Percentiles rank a stretch among this genome's conserved stretches.
Conservation (phyloP, 805 yeast species). For the Starmerella cellae region DNA sequence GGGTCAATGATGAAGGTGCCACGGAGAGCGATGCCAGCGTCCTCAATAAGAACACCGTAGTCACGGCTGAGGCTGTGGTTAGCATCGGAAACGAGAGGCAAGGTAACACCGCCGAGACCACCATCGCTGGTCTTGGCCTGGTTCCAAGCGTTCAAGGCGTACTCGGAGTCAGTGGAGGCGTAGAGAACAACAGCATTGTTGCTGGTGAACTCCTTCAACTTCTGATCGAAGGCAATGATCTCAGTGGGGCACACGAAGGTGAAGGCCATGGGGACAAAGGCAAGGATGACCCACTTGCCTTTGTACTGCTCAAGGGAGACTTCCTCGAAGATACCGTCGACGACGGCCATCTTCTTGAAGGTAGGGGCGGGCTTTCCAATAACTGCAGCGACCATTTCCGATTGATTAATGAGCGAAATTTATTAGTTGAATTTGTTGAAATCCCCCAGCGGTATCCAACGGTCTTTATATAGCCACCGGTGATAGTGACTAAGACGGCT, state of each 20-base stretch:
- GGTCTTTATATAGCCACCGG: not conserved
- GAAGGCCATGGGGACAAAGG: slow-evolving; percentile 97
- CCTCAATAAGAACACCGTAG: slow-evolving; percentile 95
- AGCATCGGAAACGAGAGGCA: slow-evolving; percentile 92
- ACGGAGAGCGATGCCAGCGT: slow-evolving; percentile 92
- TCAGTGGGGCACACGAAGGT: slow-evolving; percentile 99
- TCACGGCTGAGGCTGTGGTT: slow-evolving; percentile 88
- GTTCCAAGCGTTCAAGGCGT: slow-evolving; percentile 96
- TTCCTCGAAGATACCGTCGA: slow-evolving; percentile 93
- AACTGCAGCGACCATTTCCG: slow-evolving; percentile 46
- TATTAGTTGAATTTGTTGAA: not conserved
- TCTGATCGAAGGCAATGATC: slow-evolving; percentile 96
- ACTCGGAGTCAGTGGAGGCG: slow-evolving; percentile 98
- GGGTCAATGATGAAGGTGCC: slow-evolving; percentile 98
- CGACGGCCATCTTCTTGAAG: slow-evolving; percentile 93
- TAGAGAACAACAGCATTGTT: slow-evolving; percentile 80
- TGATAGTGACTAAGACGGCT: slow-evolving; percentile 11
- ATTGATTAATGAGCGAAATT: not conserved
- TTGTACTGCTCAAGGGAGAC: slow-evolving; percentile 84
- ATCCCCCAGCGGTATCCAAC: not conserved
- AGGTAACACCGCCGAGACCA: slow-evolving; percentile 90
- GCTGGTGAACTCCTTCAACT: slow-evolving; percentile 75
- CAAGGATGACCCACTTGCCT: slow-evolving; percentile 96
- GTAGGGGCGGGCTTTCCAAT: slow-evolving; percentile 94
- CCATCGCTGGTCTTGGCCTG: slow-evolving; percentile 92